A percentile compares a stretch with the other conserved stretches of the same genome.
phyloP scores from a whole-genome alignment of 495 filamentous ascomycete species.

The Acidiella bohemica region DNA sequence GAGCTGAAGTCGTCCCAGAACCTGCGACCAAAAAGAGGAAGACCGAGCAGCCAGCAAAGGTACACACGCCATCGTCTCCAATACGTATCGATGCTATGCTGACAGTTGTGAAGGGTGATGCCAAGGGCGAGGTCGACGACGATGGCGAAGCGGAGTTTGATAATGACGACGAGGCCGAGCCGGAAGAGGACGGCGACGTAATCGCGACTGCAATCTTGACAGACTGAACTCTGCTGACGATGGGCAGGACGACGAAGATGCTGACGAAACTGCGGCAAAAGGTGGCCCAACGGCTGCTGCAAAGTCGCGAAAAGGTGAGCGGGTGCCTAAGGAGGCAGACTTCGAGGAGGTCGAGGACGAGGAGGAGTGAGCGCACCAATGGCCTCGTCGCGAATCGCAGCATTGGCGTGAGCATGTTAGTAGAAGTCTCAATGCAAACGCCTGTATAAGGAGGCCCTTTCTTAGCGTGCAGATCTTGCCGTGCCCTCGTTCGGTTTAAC shows the following conservation, averaged over 20 bases:
- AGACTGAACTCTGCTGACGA: conserved; percentile 8
- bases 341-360: conserved; percentile 2
- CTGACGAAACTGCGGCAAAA: conserved; percentile 19
- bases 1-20: neutral
- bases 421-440: no score
- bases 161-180: conserved; percentile 1
- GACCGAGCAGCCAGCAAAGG: conserved; percentile 14
- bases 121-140: no score
- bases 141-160: conserved; percentile 1
- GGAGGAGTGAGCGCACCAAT: no score
- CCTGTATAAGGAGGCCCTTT: no score
- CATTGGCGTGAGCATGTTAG: no score
- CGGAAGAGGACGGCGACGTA: conserved; percentile 7
- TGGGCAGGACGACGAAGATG: conserved; percentile 14
- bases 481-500: no score
- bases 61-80: no score
- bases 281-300: conserved; percentile 19
- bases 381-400: no score
- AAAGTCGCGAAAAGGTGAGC: conserved; percentile 18
- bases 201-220: conserved; percentile 1
- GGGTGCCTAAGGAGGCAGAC: conserved; percentile 8
- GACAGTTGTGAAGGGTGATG: no score
- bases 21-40: conserved; percentile 17
- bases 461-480: no score
- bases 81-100: no score